A percentile compares a stretch with the other conserved stretches of the same genome.
Conservation (phyloP, 2,329 filamentous ascomycete species). For the Samsoniella hepiali region DNA sequence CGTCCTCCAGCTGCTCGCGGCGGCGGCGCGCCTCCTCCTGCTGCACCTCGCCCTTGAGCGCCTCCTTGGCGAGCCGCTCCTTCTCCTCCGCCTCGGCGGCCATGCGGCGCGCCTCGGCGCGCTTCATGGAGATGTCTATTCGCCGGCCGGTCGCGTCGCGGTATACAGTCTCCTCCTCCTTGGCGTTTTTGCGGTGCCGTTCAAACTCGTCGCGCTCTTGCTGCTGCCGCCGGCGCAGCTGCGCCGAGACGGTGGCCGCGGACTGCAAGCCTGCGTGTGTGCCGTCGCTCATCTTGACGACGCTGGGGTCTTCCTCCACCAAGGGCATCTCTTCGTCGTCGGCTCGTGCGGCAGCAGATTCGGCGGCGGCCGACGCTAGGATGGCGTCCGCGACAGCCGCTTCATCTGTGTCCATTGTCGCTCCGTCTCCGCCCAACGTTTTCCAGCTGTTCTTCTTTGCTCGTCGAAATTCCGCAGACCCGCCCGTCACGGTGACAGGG, state of each 20-base stretch:
- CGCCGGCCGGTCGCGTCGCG: slow-evolving; percentile 92
- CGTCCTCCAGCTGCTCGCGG: slow-evolving; percentile 70
- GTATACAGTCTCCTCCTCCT: slow-evolving; percentile 81
- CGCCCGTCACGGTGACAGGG: slow-evolving; percentile 47
- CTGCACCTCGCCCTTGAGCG: slow-evolving; percentile 83
- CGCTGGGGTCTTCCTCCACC: slow-evolving; percentile 44
- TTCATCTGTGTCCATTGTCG: slow-evolving; percentile 32
- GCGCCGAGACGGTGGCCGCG: slow-evolving; percentile 71
- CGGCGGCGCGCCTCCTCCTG: slow-evolving; percentile 61
- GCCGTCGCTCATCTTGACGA: slow-evolving; percentile 77
- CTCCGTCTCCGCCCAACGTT: slow-evolving; percentile 51
- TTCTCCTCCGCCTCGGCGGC: slow-evolving; percentile 68
- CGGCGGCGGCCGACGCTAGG: slow-evolving; percentile 67
- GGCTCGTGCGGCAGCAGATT: slow-evolving; percentile 51
- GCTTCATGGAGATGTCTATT: slow-evolving; percentile 87
- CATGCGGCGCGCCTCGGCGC: slow-evolving; percentile 73
- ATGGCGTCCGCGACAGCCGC: slow-evolving; percentile 74
- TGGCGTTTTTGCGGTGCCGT: slow-evolving; percentile 38
- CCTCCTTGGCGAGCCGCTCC: slow-evolving; percentile 63
- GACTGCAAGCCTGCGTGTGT: slow-evolving; percentile 84
- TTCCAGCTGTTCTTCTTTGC: slow-evolving; percentile 81
- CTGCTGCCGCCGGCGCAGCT: slow-evolving; percentile 62
- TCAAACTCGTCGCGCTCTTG: slow-evolving; percentile 58
- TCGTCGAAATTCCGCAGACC: slow-evolving; percentile 64
- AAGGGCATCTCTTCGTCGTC: slow-evolving; percentile 50